Percentiles rank a stretch among this genome's conserved stretches.
These are phyloP conservation scores for Colletotrichum trifolii DNA, from an alignment of 2,329 filamentous ascomycete species.

Conservation along the genomic window DNA sequence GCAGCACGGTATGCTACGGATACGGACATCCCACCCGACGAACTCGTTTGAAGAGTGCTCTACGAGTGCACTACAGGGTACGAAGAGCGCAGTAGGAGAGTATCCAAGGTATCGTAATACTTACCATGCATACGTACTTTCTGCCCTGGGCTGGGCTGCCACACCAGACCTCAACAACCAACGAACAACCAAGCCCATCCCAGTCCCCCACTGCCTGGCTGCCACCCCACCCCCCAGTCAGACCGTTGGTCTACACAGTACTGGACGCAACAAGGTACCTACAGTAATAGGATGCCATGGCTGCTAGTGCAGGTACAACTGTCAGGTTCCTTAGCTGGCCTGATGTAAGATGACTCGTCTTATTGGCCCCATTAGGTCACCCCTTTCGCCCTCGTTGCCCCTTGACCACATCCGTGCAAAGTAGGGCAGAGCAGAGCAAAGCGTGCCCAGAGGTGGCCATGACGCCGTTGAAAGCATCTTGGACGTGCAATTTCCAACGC, in stretches of 20 bases:
- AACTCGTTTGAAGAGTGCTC: conserved; percentile 2
- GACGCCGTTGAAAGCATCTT: conserved; percentile 36
- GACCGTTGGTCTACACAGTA: too few species aligned
- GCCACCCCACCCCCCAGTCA: conserved; percentile 1
- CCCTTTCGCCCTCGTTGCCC: conserved; percentile 15
- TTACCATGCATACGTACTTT: neutral
- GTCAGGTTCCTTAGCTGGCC: neutral
- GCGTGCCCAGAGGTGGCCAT: conserved; percentile 26
- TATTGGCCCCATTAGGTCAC: conserved; percentile 20
- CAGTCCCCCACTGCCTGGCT: conserved; percentile 23
- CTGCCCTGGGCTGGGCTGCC: neutral
- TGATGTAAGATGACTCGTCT: conserved; percentile 28
- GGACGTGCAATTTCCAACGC: conserved; percentile 27
- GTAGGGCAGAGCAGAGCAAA: too few species aligned
- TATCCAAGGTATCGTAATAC: too few species aligned
- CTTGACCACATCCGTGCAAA: conserved; percentile 29
- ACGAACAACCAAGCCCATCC: conserved; percentile 22
- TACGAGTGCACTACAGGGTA: neutral
- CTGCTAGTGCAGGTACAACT: neutral
- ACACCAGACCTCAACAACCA: neutral
- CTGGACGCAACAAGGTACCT: neutral
- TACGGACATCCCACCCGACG: too few species aligned
- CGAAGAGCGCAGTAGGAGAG: too few species aligned
- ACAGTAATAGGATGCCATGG: too few species aligned
- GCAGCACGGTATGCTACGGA: too few species aligned